Evolutionary conservation across 352 stramenopile genomes (phyloP), one percentile per base, ranked within the genome.

Genomic region (Blastocystis sp.): DNA sequence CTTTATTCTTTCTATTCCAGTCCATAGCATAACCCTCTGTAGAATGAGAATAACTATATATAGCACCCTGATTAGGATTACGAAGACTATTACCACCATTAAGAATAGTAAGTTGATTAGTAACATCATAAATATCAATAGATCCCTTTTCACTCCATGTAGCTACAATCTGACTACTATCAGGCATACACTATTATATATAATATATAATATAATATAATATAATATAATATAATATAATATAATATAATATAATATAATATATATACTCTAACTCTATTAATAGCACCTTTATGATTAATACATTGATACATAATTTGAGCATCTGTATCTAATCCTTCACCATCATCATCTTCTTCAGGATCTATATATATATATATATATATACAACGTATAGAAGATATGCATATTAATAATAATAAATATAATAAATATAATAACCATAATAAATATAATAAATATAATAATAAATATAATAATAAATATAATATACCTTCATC

Each of bases 1-100:
- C 85, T 23, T 79, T 73, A 19, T 82, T 74, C 18, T 85, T 79
- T 1, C 70, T 73, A 18, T 79, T 93, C 91, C 91, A 99, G 74
- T 96, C 89, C 72, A 99, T 81, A 1, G 88, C 90, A 67, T 93
- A 99, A 43, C 91, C 91, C 67, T 97, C 90, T 21, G 84, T 79
- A 4, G 76, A 74, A 70, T 97, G 91, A 93, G 55, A 2, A 76
- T 72, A 52, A 69, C 24, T 66, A n/a, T n/a, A n/a, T n/a, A n/a
- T n/a, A n/a, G n/a, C n/a, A n/a, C n/a, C n/a, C n/a, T n/a, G n/a
- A n/a, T 45, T 43, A 23, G 56, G 42, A n/a, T 33, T 16, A 1
- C 42, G 27, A 5, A 37, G 45, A 25, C 24, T 16, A n/a, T 23
- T 24, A 6, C 31, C 55, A 34, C 77, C 74, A 31, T 93, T 77